A percentile compares a stretch with the other conserved stretches of the same genome.
phyloP scores from a whole-genome alignment of 768 basidiomycete genomes.

The Dacryopinax primogenitus region DNA sequence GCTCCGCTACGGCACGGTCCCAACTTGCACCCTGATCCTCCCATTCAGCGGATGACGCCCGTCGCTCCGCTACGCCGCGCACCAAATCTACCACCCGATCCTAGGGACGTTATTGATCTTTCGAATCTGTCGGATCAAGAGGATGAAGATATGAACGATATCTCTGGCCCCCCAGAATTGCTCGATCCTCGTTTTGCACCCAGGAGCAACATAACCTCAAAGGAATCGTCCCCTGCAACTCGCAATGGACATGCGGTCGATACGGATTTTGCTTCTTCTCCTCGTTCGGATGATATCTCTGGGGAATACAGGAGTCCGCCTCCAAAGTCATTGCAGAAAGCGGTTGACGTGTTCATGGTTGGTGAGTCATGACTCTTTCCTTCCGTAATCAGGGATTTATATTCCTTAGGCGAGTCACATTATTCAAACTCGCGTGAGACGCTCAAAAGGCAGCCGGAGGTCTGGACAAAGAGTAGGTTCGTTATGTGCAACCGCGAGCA shows the following conservation, averaged over 20 bases:
- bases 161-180: neutral
- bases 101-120: neutral
- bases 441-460: neutral
- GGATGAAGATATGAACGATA: neutral
- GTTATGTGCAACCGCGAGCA: neutral
- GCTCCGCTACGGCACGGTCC: neutral
- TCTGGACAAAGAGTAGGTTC: neutral
- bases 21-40: neutral
- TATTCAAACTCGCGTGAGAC: neutral
- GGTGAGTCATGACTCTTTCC: neutral
- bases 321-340: neutral
- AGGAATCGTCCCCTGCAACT: neutral
- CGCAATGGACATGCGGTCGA: neutral
- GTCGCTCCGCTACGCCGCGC: neutral
- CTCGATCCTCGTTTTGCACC: neutral
- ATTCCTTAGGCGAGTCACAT: neutral
- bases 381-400: neutral
- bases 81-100: neutral
- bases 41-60: neutral
- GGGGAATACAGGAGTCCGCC: neutral
- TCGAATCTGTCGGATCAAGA: neutral
- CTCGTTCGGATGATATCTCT: neutral
- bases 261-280: neutral
- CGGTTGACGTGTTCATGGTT: neutral
- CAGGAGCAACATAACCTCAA: neutral